A percentile compares a stretch with the other conserved stretches of the same genome.
These are phyloP conservation scores for Spiromastix sp. DNA, from an alignment of 2,329 filamentous ascomycete species.

Conservation along the genomic window DNA sequence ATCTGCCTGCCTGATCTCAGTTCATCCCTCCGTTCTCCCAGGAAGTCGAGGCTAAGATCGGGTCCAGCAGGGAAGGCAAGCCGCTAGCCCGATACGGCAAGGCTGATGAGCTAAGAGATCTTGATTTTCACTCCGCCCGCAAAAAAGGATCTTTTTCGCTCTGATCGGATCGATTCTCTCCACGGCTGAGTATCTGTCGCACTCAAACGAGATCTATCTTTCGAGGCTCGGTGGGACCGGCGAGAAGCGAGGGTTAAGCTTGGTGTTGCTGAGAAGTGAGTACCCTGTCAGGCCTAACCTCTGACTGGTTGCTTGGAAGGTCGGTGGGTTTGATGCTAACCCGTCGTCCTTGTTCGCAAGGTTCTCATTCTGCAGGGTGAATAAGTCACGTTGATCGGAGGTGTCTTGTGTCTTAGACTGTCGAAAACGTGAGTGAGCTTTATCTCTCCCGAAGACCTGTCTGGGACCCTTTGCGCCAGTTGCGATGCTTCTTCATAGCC, in stretches of 20 bases:
- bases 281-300: not conserved
- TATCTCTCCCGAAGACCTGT: too few species aligned
- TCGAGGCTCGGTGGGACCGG: slow-evolving; percentile 11
- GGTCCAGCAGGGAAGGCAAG: too few species aligned
- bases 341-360: not conserved
- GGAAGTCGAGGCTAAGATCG: too few species aligned
- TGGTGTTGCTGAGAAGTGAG: slow-evolving; percentile 9
- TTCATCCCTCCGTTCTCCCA: too few species aligned
- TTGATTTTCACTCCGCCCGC: slow-evolving; percentile 9
- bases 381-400: not conserved
- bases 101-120: slow-evolving; percentile 9
- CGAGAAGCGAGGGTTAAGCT: slow-evolving; percentile 11
- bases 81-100: slow-evolving; percentile 9
- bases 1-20: too few species aligned
- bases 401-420: not conserved
- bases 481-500: too few species aligned
- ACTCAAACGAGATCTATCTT: slow-evolving; percentile 5
- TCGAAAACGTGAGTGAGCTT: not conserved
- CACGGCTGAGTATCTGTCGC: not conserved
- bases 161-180: too few species aligned
- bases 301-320: slow-evolving; percentile 2
- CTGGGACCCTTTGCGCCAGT: too few species aligned
- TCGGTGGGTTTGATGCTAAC: not conserved
- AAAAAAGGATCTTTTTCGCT: not conserved
- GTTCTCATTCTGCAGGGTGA: slow-evolving; percentile 1